A percentile compares a stretch with the other conserved stretches of the same genome.
These are phyloP conservation scores for Spergularia marina DNA, from an alignment of 148 eudicot genomes.

Conservation along the genomic window DNA sequence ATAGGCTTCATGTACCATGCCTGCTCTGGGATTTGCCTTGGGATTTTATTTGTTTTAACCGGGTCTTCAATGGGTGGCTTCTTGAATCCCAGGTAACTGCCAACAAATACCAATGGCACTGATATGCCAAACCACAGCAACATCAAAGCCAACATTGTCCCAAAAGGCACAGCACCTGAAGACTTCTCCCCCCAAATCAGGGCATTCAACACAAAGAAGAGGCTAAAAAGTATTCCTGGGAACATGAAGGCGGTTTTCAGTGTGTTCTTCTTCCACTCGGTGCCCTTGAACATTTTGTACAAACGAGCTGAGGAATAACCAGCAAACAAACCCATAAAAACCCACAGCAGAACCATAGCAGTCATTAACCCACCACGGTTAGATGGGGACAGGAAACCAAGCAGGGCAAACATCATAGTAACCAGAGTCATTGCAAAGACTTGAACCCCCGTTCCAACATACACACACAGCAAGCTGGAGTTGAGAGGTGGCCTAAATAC, in stretches of 20 bases:
- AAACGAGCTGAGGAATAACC: conserved; percentile 56
- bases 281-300: conserved; percentile 56
- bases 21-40: conserved; percentile 47
- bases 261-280: conserved; percentile 49
- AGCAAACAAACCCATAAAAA: conserved; percentile 52
- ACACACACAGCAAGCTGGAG: conserved; percentile 45
- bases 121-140: conserved; percentile 51
- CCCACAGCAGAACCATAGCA: conserved; percentile 56
- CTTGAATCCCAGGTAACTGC: conserved; percentile 50
- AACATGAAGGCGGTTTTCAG: conserved; percentile 52
- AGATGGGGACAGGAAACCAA: conserved; percentile 56
- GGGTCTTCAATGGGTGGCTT: conserved; percentile 49
- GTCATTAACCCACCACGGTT: conserved; percentile 65
- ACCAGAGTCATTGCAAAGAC: conserved; percentile 46
- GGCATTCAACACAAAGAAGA: conserved; percentile 44
- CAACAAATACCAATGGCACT: conserved; percentile 48
- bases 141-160: conserved; percentile 52
- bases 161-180: conserved; percentile 54
- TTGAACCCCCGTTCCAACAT: conserved; percentile 57
- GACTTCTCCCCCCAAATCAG: conserved; percentile 55
- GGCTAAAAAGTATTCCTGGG: conserved; percentile 42
- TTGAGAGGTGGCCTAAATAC: conserved; percentile 46
- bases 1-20: conserved; percentile 56
- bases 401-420: conserved; percentile 51
- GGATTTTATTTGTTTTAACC: conserved; percentile 51